Percentiles rank a stretch among this genome's conserved stretches.
Evolutionary conservation across 768 basidiomycete genomes (phyloP).

Genomic region (Pleurotus djamor): DNA sequence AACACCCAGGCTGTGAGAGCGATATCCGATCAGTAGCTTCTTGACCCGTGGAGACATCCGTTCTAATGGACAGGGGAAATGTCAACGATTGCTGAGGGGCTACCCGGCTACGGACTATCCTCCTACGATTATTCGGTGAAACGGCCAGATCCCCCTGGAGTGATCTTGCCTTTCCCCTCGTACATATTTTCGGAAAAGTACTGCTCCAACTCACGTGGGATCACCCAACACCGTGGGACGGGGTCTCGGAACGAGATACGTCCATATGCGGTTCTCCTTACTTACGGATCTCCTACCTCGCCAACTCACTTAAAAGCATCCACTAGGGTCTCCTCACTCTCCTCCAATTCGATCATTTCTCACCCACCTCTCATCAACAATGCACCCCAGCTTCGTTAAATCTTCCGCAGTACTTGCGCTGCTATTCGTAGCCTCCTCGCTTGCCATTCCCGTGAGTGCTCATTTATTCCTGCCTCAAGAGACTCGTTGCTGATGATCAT

Average conservation of each 20-base stretch:
- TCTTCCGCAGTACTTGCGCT: neutral
- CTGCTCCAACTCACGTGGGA: constrained; percentile 6
- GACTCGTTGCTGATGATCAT: constrained; percentile 2
- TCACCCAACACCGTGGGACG: constrained; percentile 3
- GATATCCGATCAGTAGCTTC: constrained; percentile 9
- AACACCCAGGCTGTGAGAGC: neutral
- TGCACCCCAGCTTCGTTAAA: neutral
- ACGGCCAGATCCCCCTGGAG: neutral
- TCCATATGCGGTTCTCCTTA: constrained; percentile 1
- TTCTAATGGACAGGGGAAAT: constrained; percentile 8
- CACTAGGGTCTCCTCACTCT: constrained; percentile 2
- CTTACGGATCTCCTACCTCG: constrained; percentile 6
- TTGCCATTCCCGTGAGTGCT: constrained; percentile 3
- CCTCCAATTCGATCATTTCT: neutral
- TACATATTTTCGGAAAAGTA: neutral
- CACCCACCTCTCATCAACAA: neutral
- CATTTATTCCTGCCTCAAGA: neutral
- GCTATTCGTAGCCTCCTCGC: neutral
- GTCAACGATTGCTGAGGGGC: constrained; percentile 1
- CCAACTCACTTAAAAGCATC: constrained; percentile 3
- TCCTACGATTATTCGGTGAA: constrained; percentile 6
- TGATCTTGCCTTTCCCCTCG: neutral
- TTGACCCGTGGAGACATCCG: constrained; percentile 6
- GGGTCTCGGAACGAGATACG: constrained; percentile 7
- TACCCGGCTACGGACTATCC: constrained; percentile 1